Evolutionary conservation across 163 green algal genomes (phyloP).

Genomic region (Chloromonas sp.): DNA sequence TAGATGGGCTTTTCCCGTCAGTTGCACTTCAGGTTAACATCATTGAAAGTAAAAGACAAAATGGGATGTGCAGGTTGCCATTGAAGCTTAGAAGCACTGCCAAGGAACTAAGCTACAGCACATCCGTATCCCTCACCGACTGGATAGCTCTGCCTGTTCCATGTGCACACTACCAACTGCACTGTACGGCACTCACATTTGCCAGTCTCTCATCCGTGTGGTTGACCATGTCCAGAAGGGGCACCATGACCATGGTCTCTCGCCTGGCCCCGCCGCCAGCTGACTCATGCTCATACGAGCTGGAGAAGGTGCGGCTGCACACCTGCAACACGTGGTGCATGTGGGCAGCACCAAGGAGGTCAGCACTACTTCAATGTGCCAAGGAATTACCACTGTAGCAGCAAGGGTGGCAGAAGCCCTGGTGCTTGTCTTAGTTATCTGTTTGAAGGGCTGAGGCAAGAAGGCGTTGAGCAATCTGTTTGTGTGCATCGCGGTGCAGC

Average conservation of each 20-base stretch:
- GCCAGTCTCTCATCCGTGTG: background rate
- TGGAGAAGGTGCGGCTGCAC: slow-evolving; percentile 3
- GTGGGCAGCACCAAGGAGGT: background rate
- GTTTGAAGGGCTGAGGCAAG: background rate
- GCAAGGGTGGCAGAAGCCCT: background rate
- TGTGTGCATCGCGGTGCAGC: too few species aligned
- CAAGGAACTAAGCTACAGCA: too few species aligned
- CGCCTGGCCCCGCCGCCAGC: background rate
- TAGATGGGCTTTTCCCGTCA: too few species aligned
- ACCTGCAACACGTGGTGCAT: slow-evolving; percentile 1
- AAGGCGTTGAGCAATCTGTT: background rate
- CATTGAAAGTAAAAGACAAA: too few species aligned
- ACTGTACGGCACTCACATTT: too few species aligned
- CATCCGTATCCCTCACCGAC: too few species aligned
- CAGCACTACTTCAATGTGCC: background rate
- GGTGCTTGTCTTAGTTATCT: background rate
- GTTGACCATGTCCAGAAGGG: slow-evolving; percentile 8
- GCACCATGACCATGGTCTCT: background rate
- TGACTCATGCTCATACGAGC: background rate
- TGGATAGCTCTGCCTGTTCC: too few species aligned
- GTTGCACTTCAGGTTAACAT: too few species aligned
- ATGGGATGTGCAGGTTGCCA: too few species aligned
- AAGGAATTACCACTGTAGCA: background rate
- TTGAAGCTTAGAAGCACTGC: too few species aligned
- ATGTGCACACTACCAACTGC: too few species aligned